Evolutionary conservation across 179 eudicot genomes (phyloP), one percentile per base, ranked within the genome.

Genomic region (Heliamphora pulchella): DNA sequence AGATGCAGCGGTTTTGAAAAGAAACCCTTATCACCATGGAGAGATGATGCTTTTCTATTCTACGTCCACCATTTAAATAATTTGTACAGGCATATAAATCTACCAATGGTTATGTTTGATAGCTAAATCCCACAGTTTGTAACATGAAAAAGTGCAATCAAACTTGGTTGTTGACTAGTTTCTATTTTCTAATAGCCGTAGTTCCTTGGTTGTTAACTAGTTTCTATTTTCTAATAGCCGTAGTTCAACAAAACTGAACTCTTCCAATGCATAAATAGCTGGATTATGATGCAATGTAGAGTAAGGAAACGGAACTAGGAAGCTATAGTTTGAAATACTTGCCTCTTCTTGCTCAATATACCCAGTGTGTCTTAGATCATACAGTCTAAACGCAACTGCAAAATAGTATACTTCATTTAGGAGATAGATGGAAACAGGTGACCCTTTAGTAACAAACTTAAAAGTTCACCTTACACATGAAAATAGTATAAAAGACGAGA

Each of bases 301-400:
- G 22, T 3, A 55, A 44, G n/a, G 71, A 15, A 78, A 54, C 8
- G 14, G 8, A 51, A 50, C 46, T 1, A 65, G 50, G 72, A 81
- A 48, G 20, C 9, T 20, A 50, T 14, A 55, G 31, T 9, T 15
- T 1, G 18, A 22, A 63, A 64, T 58, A 68, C 89, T 76, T 83
- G 89, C 98, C 94, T 94, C 98, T 64, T 91, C 98, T 20, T 90
- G 87, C 77, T 88, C 94, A 75, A 92, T 92, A 78, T 74, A 91
- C 15, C 97, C 97, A 17, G 93, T 89, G 11, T 83, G 85, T 79
- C 86, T 80, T 59, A 87, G 80, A 80, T 89, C 94, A 68, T 87
- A 93, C 81, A 93, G 79, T 20, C 74, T 85, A 81, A 91, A 91
- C 66, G 89, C 84, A 85, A 92, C 97, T 92, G 93, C 87, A 84